These are phyloP conservation scores for Amylostereum areolatum DNA, from an alignment of 1,284 basidiomycete species.

Conservation along the genomic window DNA sequence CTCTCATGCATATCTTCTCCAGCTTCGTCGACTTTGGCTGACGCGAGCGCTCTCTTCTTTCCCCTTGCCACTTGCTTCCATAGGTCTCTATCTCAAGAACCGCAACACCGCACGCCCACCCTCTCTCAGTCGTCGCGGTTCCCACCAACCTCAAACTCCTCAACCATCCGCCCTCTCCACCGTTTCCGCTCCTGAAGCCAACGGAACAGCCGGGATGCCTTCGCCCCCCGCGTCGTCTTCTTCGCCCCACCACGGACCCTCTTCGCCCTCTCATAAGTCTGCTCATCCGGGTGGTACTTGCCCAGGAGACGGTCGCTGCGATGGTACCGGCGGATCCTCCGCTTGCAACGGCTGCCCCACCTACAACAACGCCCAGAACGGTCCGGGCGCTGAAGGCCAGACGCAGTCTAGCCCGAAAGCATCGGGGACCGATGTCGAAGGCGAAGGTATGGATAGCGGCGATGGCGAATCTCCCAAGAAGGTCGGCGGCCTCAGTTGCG, in stretches of 20 bases:
- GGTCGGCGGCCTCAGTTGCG: conserved; percentile 77
- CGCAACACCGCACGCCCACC: conserved; percentile 28
- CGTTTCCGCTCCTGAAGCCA: too few species aligned
- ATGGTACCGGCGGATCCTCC: conserved; percentile 88
- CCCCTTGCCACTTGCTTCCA: conserved; percentile 2
- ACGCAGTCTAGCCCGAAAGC: background rate
- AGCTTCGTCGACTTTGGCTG: too few species aligned
- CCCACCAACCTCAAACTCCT: background rate
- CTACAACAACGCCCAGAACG: conserved; percentile 75
- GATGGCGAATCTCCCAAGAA: conserved; percentile 24
- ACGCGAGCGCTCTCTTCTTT: too few species aligned
- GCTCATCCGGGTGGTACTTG: conserved; percentile 64
- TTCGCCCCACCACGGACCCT: conserved; percentile 10
- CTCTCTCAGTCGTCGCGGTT: conserved; percentile 2
- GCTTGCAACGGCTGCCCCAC: conserved; percentile 93
- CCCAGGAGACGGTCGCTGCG: conserved; percentile 92
- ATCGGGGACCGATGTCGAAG: conserved; percentile 2
- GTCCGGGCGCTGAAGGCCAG: conserved; percentile 32
- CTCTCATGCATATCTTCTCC: too few species aligned
- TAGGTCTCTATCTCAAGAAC: conserved; percentile 65
- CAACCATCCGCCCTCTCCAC: background rate
- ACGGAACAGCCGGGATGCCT: too few species aligned
- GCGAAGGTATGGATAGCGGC: conserved; percentile 19
- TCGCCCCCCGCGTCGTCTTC: too few species aligned
- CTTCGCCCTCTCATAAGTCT: conserved; percentile 20